These are phyloP conservation scores for Aegilops sharonensis DNA, from an alignment of 176 grass and related monocot species.

Conservation along the genomic window DNA sequence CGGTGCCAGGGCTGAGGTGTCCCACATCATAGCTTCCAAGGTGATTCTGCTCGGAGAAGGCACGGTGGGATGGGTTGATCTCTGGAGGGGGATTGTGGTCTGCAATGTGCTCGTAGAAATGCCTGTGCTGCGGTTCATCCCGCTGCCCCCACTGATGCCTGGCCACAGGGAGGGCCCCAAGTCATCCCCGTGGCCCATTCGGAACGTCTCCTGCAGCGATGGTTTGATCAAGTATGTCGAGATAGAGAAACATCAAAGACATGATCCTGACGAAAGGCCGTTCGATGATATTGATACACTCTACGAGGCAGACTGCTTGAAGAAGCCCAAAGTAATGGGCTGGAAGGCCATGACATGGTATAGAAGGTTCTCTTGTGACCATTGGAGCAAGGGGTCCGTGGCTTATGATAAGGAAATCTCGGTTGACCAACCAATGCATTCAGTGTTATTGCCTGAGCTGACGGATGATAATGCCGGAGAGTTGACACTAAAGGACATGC, in stretches of 20 bases:
- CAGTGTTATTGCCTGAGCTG: not conserved
- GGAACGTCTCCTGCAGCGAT: slow-evolving; percentile 9
- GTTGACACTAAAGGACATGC: not conserved
- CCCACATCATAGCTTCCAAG: not conserved
- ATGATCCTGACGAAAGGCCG: not conserved
- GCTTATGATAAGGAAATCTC: not conserved
- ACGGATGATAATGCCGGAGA: not conserved
- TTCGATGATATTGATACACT: not conserved
- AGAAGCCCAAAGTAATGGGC: not conserved
- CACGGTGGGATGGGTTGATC: slow-evolving; percentile 3
- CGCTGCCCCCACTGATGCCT: not conserved
- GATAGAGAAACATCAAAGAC: slow-evolving; percentile 10
- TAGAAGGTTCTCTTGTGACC: not conserved
- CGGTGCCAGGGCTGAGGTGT: not conserved
- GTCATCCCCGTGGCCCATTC: not conserved
- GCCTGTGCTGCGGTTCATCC: not conserved
- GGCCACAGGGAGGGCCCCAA: not conserved
- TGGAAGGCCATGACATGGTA: slow-evolving; percentile 22
- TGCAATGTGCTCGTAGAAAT: not conserved
- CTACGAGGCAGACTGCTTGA: not conserved
- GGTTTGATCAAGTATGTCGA: slow-evolving; percentile 5
- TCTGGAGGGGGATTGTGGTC: not conserved
- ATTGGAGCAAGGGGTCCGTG: not conserved
- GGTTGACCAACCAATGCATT: not conserved
- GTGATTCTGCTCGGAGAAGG: not conserved